Evolutionary conservation across 345 rosid genomes (phyloP), one percentile per base, ranked within the genome.

Genomic region (Eucalyptus grandis): DNA sequence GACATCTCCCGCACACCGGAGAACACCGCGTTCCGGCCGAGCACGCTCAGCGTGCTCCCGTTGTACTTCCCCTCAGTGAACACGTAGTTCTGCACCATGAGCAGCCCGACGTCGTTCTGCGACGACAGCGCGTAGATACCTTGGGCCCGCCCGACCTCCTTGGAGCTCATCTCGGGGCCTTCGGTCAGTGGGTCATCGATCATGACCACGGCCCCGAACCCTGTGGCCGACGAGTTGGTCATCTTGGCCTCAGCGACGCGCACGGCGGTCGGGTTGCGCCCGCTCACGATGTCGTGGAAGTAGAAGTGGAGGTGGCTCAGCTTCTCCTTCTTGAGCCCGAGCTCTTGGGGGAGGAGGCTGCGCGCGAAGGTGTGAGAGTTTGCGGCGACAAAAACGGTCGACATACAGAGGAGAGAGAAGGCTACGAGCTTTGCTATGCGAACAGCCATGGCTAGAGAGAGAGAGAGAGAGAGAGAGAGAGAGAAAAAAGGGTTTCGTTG

Each of bases 311-410:
- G 62, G 62, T 56, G 62, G 62, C 62, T 56, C 30, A 56, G 62
- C 62, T 56, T 56, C 62, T 56, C 62, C 30, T 56, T 56, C 62
- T 56, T 56, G 62, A 56, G 62, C 62, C 62, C 62, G 62, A 56
- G 62, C 62, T 56, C 86, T 27, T 85, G 51, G 3, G 92, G 93
- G 43, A 92, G 88, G 2, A 88, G 24, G 60, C 82, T 88, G 86
- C 53, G 90, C 6, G 90, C 87, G 92, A 92, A 94, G 11, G 65
- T 49, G 27, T 90, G 30, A 44, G 93, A 49, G 90, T 87, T 86
- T 56, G 91, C 83, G 15, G 89, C 17, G 60, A 54, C 49, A 43
- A 88, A 11, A 49, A 43, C 26, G 10, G 86, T 65, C 53, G 83
- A 46, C 34, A 47, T 43, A 81, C 77, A 89, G 37, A 80, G 65